Evolutionary conservation across 106 monocot genomes (phyloP).

Genomic region (Chionographis japonica): DNA sequence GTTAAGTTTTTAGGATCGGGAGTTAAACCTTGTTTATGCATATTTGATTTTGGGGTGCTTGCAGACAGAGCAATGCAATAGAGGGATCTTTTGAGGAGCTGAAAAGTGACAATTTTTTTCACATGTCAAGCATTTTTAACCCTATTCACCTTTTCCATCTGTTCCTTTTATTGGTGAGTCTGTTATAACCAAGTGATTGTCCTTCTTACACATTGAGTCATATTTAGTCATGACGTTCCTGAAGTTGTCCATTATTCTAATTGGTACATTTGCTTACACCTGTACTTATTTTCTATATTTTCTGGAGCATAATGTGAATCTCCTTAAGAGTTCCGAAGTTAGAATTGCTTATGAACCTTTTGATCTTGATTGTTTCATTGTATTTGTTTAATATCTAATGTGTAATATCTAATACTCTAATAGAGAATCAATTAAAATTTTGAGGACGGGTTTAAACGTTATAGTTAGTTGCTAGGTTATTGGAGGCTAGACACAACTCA

Average conservation of each 20-base stretch:
- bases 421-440: too few species aligned
- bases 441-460: too few species aligned
- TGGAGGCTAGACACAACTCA: too few species aligned
- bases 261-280: too few species aligned
- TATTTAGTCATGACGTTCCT: neutral
- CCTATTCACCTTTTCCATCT: conserved; percentile 74
- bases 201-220: neutral
- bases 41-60: conserved; percentile 9
- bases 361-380: too few species aligned
- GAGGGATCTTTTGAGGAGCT: conserved; percentile 11
- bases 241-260: neutral
- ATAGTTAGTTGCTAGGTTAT: too few species aligned
- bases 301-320: too few species aligned
- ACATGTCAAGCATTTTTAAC: conserved; percentile 50
- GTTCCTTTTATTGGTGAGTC: conserved; percentile 63
- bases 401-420: too few species aligned
- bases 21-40: neutral
- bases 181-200: neutral
- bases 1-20: neutral
- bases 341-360: too few species aligned
- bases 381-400: too few species aligned
- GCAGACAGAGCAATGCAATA: conserved; percentile 27
- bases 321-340: too few species aligned
- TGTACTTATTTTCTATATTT: too few species aligned
- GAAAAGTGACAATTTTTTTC: conserved; percentile 18